Evolutionary conservation across 345 rosid genomes (phyloP).

Genomic region (Linum trigynum): DNA sequence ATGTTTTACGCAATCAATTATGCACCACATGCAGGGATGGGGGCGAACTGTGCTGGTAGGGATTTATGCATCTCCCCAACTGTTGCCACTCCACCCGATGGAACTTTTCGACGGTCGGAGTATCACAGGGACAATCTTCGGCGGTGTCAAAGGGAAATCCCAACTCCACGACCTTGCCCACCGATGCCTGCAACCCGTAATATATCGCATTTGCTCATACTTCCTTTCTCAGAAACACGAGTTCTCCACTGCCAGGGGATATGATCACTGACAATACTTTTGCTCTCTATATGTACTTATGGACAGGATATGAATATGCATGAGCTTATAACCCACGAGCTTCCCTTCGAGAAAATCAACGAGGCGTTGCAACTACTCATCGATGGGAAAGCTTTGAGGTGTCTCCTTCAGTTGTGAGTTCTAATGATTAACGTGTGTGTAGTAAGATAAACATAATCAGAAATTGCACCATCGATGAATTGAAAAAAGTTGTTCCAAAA

Average conservation of each 20-base stretch:
- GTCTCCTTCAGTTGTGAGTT: conserved; percentile 22
- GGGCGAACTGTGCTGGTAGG: conserved; percentile 20
- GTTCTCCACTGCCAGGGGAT: too few species aligned
- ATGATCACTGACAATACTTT: too few species aligned
- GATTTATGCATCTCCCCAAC: conserved; percentile 12
- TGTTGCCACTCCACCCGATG: conserved; percentile 34
- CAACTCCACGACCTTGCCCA: conserved; percentile 24
- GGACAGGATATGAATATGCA: conserved; percentile 28
- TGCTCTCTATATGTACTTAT: not conserved
- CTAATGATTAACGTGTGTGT: too few species aligned
- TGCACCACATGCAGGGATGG: conserved; percentile 13
- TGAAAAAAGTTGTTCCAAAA: too few species aligned
- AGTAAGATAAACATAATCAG: too few species aligned
- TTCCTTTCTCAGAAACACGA: too few species aligned
- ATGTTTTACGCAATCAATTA: too few species aligned
- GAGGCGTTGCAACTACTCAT: conserved; percentile 25
- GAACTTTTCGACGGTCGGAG: conserved; percentile 31
- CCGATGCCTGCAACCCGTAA: conserved; percentile 23
- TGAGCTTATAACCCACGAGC: conserved; percentile 26
- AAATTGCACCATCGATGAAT: too few species aligned
- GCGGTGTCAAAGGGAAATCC: conserved; percentile 26
- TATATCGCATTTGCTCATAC: not conserved
- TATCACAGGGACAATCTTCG: conserved; percentile 23
- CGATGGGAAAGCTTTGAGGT: conserved; percentile 34
- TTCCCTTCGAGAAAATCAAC: conserved; percentile 31